phyloP scores from a whole-genome alignment of 163 green algal species.

The Volvox carteri region DNA sequence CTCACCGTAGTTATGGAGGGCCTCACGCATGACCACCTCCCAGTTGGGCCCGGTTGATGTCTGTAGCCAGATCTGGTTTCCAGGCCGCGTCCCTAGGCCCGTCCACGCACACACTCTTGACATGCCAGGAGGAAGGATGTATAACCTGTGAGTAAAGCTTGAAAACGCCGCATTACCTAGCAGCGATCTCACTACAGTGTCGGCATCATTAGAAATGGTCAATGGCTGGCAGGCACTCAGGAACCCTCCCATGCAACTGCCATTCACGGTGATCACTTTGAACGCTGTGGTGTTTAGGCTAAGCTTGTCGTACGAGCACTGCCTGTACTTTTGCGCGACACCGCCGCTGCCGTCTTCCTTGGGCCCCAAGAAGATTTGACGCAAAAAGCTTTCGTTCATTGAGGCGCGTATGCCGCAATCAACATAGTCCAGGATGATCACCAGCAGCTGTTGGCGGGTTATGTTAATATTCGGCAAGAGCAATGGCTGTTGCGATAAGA shows the following conservation, averaged over 20 bases:
- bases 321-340: background rate
- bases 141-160: background rate
- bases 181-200: background rate
- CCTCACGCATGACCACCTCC: constrained; percentile 1
- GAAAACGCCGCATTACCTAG: background rate
- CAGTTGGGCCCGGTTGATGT: background rate
- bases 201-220: background rate
- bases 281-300: constrained; percentile 3
- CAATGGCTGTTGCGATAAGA: too few species aligned
- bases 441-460: background rate
- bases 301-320: background rate
- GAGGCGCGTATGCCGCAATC: background rate
- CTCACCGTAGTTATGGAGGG: constrained; percentile 21
- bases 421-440: background rate
- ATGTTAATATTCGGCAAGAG: too few species aligned
- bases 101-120: background rate
- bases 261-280: background rate
- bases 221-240: background rate
- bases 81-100: constrained; percentile 30
- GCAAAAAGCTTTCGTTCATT: background rate
- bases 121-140: background rate
- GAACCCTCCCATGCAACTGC: background rate
- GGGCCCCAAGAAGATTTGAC: background rate
- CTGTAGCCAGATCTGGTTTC: constrained; percentile 44
- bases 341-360: background rate